These are phyloP conservation scores for Nannochloropsis salina DNA, from an alignment of 108 stramenopile species.

Conservation along the genomic window DNA sequence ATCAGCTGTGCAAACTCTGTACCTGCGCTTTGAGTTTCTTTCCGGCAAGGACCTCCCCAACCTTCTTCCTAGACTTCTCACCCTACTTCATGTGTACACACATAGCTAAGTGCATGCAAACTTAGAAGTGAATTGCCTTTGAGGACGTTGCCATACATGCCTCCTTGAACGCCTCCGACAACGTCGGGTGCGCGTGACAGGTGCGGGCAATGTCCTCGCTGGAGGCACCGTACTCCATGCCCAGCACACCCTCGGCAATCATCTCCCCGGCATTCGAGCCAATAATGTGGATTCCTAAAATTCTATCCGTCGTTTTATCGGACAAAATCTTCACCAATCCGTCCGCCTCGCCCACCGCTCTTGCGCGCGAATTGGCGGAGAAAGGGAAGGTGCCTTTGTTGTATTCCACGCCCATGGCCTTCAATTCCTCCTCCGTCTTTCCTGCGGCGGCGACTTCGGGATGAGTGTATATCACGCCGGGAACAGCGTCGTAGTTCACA, in stretches of 20 bases:
- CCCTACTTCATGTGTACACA: no score
- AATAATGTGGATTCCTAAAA: slow-evolving; percentile 95
- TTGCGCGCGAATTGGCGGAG: slow-evolving; percentile 86
- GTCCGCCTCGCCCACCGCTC: slow-evolving; percentile 83
- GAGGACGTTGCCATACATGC: slow-evolving; percentile 98
- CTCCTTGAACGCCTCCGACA: slow-evolving; percentile 98
- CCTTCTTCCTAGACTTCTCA: not conserved
- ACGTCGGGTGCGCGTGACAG: slow-evolving; percentile 97
- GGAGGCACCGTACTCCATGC: slow-evolving; percentile 98
- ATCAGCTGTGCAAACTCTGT: no score
- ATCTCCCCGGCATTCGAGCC: slow-evolving; percentile 99
- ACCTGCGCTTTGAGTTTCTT: no score
- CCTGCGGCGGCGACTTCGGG: slow-evolving; percentile 98
- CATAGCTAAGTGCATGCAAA: no score
- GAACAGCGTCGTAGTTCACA: slow-evolving; percentile 99
- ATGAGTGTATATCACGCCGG: slow-evolving; percentile 97
- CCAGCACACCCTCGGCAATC: slow-evolving; percentile 98
- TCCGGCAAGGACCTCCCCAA: not conserved
- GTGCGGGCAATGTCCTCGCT: slow-evolving; percentile 98
- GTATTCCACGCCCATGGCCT: slow-evolving; percentile 85
- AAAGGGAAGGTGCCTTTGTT: slow-evolving; percentile 93
- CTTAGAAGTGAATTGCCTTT: slow-evolving; percentile 94
- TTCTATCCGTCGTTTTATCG: slow-evolving; percentile 90
- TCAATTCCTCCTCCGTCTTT: slow-evolving; percentile 98
- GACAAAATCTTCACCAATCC: slow-evolving; percentile 96